Percentiles rank a stretch among this genome's conserved stretches.
Conservation (phyloP, 2,329 filamentous ascomycete species). For the Sphaerulina vaccinii region DNA sequence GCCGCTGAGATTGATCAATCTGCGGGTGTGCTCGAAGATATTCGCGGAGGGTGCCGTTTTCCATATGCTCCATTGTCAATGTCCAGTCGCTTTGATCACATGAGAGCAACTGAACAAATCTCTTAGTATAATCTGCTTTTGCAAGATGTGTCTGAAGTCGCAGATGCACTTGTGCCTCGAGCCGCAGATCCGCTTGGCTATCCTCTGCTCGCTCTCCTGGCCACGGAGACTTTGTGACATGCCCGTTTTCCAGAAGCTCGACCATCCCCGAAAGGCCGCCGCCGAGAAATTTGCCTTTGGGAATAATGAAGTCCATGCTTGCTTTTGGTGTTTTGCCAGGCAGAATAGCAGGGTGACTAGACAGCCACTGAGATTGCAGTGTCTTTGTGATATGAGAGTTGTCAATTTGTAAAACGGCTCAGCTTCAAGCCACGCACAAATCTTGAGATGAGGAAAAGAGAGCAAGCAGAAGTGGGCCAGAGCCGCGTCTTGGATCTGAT, state of each 20-base stretch:
- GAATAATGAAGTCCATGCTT: background rate
- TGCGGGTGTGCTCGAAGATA: constrained; percentile 3
- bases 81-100: background rate
- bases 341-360: background rate
- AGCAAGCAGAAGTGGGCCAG: background rate
- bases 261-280: constrained; percentile 2
- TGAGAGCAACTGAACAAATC: background rate
- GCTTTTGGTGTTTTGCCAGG: background rate
- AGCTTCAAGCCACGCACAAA: background rate
- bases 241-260: background rate
- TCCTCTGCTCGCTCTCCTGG: background rate
- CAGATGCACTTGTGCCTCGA: background rate
- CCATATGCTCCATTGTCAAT: constrained; percentile 1
- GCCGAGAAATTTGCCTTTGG: constrained; percentile 3
- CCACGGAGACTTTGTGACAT: constrained; percentile 2
- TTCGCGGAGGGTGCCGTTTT: background rate
- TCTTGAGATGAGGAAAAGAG: background rate
- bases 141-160: constrained; percentile 1
- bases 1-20: background rate
- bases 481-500: background rate
- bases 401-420: background rate
- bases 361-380: background rate
- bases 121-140: background rate
- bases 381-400: background rate
- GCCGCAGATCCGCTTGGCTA: background rate